phyloP scores from a whole-genome alignment of 2,329 filamentous ascomycete genomes.

The Pseudocercospora macadamiae region DNA sequence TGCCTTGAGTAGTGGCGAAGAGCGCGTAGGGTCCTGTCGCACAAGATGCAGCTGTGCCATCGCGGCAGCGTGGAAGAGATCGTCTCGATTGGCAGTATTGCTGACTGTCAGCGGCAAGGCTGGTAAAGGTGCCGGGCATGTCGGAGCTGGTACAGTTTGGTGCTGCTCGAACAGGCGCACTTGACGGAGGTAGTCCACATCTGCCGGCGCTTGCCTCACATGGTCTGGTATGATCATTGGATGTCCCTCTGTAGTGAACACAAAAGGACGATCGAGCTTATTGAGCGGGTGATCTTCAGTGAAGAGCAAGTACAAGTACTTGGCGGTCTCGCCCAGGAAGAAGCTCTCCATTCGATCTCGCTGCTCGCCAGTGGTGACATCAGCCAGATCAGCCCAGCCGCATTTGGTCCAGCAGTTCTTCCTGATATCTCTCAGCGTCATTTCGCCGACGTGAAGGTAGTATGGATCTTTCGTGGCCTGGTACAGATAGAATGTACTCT shows the following conservation, averaged over 20 bases:
- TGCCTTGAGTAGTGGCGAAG: conserved; percentile 53
- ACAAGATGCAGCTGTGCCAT: conserved; percentile 80
- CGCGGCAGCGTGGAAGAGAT: conserved; percentile 87
- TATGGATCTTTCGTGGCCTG: conserved; percentile 90
- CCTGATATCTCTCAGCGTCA: conserved; percentile 87
- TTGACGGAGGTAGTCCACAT: conserved; percentile 5
- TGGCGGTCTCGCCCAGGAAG: conserved; percentile 93
- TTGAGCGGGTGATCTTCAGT: conserved; percentile 86
- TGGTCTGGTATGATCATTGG: conserved; percentile 71
- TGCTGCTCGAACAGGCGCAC: conserved; percentile 1
- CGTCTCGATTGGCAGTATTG: conserved; percentile 73
- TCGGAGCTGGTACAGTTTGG: conserved; percentile 44
- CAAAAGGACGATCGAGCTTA: conserved; percentile 79
- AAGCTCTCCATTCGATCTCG: conserved; percentile 98
- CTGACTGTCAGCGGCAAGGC: conserved; percentile 72
- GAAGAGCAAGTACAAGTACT: conserved; percentile 93
- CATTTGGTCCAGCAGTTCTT: conserved; percentile 87
- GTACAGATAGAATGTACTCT: conserved; percentile 96
- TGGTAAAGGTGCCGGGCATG: conserved; percentile 67
- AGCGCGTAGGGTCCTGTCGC: conserved; percentile 46
- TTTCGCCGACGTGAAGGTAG: conserved; percentile 95
- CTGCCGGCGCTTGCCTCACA: neutral
- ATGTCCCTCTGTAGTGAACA: conserved; percentile 96
- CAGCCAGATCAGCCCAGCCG: conserved; percentile 82
- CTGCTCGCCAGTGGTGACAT: conserved; percentile 70